Evolutionary conservation across 2,329 filamentous ascomycete genomes (phyloP).

Genomic region (Colletotrichum karsti): DNA sequence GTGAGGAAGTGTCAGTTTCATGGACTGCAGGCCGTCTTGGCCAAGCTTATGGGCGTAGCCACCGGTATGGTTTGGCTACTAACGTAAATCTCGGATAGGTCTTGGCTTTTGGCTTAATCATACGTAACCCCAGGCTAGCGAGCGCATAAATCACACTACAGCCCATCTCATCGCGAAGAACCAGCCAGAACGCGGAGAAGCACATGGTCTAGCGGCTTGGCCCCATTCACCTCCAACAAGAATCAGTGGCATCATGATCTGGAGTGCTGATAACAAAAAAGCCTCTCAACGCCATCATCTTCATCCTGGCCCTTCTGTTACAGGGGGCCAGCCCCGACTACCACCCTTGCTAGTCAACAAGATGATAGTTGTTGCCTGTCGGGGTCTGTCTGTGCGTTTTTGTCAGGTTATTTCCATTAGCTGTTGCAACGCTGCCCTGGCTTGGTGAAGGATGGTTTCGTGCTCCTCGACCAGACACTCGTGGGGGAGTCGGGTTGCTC

Average conservation of each 20-base stretch:
- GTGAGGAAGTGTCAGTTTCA: background rate
- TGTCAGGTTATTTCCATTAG: background rate
- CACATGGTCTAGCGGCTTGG: background rate
- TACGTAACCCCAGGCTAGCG: background rate
- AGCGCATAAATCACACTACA: background rate
- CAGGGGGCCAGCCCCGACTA: background rate
- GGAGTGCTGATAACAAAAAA: background rate
- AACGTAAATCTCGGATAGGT: background rate
- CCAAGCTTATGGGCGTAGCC: background rate
- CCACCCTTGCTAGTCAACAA: background rate
- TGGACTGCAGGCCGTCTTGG: background rate
- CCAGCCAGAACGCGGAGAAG: background rate
- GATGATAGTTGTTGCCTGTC: background rate
- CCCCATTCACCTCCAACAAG: background rate
- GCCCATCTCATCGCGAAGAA: background rate
- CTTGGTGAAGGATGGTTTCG: background rate
- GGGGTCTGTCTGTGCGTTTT: background rate
- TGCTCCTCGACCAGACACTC: background rate
- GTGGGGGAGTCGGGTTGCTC: background rate
- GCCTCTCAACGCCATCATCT: background rate
- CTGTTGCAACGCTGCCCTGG: background rate
- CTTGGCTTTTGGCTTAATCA: background rate
- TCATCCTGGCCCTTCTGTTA: background rate
- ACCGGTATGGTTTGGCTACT: background rate
- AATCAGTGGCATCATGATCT: background rate